Conservation (phyloP, 1,284 basidiomycete species). For the Earliella scabrosa region DNA sequence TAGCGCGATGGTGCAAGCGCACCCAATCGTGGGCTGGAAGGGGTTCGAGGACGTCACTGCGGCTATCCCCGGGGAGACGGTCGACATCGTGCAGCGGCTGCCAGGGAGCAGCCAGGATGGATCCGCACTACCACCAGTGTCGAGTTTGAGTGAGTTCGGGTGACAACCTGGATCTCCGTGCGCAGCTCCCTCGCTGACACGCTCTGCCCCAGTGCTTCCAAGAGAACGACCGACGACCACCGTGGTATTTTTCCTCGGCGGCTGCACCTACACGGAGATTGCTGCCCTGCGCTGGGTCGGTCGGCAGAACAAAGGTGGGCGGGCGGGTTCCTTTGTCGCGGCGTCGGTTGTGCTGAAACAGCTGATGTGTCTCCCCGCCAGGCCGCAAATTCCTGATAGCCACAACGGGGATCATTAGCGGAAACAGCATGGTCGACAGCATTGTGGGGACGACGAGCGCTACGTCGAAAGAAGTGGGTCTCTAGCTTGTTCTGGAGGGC, state of each 20-base stretch:
- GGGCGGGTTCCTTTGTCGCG: constrained; percentile 4
- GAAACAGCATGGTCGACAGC: constrained; percentile 71
- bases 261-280: constrained; percentile 97
- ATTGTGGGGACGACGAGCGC: constrained; percentile 52
- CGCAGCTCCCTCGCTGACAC: background rate
- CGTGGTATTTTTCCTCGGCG: constrained; percentile 97
- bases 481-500: constrained; percentile 25
- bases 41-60: constrained; percentile 92
- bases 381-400: constrained; percentile 86
- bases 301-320: constrained; percentile 76
- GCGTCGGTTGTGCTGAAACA: background rate
- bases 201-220: constrained; percentile 43
- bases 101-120: constrained; percentile 37
- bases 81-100: constrained; percentile 76
- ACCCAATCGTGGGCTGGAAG: constrained; percentile 95
- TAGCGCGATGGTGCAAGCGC: constrained; percentile 68
- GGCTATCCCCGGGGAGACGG: constrained; percentile 82
- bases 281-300: constrained; percentile 92
- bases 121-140: constrained; percentile 35
- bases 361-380: constrained; percentile 33
- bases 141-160: constrained; percentile 47
- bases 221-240: constrained; percentile 74
- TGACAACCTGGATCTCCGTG: background rate
- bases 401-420: constrained; percentile 88
- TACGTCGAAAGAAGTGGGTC: constrained; percentile 37